Evolutionary conservation across 2,329 filamentous ascomycete genomes (phyloP), one percentile per base, ranked within the genome.

Genomic region (Monosporascus sp.): DNA sequence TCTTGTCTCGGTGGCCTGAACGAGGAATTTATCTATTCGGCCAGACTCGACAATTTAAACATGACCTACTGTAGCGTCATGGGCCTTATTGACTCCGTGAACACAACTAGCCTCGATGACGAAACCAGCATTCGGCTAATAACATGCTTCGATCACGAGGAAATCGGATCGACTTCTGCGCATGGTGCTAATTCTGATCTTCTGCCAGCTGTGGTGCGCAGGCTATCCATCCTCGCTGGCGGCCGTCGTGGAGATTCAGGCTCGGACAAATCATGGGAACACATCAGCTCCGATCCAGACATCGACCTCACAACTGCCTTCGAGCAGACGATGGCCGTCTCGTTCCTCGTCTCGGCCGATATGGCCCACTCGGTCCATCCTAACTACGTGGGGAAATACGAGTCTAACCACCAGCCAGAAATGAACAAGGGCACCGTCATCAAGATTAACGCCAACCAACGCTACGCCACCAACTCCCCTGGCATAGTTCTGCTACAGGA

Each of bases 301-400:
- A 73, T 76, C 22, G 85, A 88, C 60, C 74, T 87, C 16, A 76
- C 84, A 7, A 96, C 92, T 2, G 91, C 91, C 36, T 97, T 91
- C 69, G 94, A 99, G 74, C 93, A 97, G 77, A 94, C 90, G 2
- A 81, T 96, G 50, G 83, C 91, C 6, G 88, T 88, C 27, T 97
- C 91, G 2, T 97, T 99, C 80, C 84, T 99, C 55, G 81, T 99
- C 58, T 96, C 91, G 6, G 94, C 94, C 50, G 94, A 99, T 70
- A 97, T 99, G 94, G 92, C 94, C 1, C 94, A 99, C 76, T 88
- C 88, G 5, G 86, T 99, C 16, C 91, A 99, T 72, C 94, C 94
- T 53, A 99, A 99, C 76, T 99, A 97, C 70, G 81, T 86, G 5
- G 84, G 76, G 62, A 97, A 97, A 73, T 96, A 97, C 73, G 94